Evolutionary conservation across 495 filamentous ascomycete species (phyloP).

Genomic region (Stereocaulon alpinum): DNA sequence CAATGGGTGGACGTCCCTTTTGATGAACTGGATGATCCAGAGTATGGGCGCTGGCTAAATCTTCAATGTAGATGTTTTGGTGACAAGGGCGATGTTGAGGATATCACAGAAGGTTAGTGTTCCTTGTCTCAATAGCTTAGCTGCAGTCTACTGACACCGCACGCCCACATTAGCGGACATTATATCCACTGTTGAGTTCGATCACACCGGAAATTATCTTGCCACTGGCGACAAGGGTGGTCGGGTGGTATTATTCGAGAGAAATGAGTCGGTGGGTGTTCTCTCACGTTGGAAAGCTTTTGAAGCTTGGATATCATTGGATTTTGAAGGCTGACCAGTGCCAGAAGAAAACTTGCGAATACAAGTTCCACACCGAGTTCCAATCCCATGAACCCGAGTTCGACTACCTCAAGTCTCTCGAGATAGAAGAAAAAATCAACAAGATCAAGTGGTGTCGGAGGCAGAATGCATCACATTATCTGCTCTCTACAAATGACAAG

Average conservation of each 20-base stretch:
- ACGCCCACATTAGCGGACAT: conserved; percentile 68
- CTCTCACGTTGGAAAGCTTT: not conserved
- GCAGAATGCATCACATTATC: conserved; percentile 96
- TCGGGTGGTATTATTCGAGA: conserved; percentile 90
- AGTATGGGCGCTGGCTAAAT: conserved; percentile 18
- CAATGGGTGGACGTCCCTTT: not conserved
- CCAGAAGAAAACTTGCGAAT: conserved; percentile 99
- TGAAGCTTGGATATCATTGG: not conserved
- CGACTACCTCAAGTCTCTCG: conserved; percentile 96
- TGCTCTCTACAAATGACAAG: conserved; percentile 98
- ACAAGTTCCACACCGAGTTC: conserved; percentile 99
- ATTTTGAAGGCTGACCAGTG: conserved; percentile 21
- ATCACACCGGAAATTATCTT: conserved; percentile 96
- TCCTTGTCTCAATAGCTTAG: not conserved
- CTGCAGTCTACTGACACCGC: conserved; percentile 4
- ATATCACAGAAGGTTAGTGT: conserved; percentile 91
- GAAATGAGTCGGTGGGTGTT: conserved; percentile 81
- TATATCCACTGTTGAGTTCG: conserved; percentile 98
- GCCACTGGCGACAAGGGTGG: conserved; percentile 98
- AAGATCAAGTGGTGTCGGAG: conserved; percentile 99
- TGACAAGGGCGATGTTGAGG: conserved; percentile 98
- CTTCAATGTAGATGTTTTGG: conserved; percentile 75
- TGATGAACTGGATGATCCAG: not conserved
- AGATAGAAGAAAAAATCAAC: conserved; percentile 99
- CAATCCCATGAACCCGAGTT: conserved; percentile 99